phyloP scores from a whole-genome alignment of 177 flowering plant genomes.

The Telopea speciosissima region DNA sequence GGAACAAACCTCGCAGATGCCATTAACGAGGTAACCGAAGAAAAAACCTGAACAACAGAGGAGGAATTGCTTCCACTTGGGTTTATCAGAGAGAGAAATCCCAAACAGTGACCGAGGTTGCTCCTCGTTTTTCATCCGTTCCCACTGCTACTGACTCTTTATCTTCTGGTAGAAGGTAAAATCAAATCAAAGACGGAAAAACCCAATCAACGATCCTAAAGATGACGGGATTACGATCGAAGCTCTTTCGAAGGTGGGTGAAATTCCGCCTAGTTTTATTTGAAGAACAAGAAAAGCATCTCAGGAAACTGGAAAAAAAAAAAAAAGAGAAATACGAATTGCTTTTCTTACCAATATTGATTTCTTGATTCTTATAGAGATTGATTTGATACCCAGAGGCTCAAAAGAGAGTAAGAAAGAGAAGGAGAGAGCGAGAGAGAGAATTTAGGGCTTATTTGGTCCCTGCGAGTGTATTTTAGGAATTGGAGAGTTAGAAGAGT shows the following conservation, averaged over 20 bases:
- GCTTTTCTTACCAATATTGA: too few species aligned
- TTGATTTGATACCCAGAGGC: too few species aligned
- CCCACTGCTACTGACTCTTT: not conserved
- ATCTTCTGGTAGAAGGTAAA: not conserved
- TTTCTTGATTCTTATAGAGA: too few species aligned
- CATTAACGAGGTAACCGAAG: constrained; percentile 76
- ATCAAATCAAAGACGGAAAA: not conserved
- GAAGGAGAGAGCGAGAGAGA: too few species aligned
- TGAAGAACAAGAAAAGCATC: too few species aligned
- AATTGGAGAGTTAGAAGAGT: too few species aligned
- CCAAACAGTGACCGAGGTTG: constrained; percentile 28
- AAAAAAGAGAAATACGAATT: too few species aligned
- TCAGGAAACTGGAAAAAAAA: too few species aligned
- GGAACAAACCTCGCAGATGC: constrained; percentile 58
- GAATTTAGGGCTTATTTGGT: too few species aligned
- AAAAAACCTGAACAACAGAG: constrained; percentile 73
- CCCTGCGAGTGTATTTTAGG: too few species aligned
- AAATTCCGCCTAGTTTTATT: not conserved
- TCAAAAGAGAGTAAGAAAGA: too few species aligned
- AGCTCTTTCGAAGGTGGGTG: not conserved
- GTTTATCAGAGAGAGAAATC: constrained; percentile 44
- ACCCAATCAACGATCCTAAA: not conserved
- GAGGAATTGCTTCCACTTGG: constrained; percentile 61
- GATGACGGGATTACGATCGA: not conserved
- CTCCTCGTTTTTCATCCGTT: not conserved